These are phyloP conservation scores for Exophiala phaeomuriformis DNA, from an alignment of 2,329 filamentous ascomycete genomes.

Conservation along the genomic window DNA sequence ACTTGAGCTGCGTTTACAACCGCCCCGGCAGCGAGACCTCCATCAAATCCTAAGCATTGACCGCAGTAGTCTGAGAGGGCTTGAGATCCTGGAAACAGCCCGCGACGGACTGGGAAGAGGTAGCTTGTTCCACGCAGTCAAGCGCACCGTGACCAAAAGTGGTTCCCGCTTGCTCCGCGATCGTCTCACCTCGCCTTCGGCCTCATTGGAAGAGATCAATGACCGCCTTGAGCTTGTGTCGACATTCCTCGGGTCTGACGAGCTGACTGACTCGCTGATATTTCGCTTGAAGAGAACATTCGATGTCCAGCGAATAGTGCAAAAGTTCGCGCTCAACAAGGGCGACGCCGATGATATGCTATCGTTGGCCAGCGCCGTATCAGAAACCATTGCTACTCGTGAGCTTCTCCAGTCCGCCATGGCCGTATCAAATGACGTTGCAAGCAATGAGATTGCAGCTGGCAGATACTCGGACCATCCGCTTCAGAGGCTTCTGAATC, in stretches of 20 bases:
- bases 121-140: constrained; percentile 81
- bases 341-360: constrained; percentile 90
- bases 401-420: constrained; percentile 33
- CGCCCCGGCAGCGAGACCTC: constrained; percentile 65
- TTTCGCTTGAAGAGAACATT: constrained; percentile 65
- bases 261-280: constrained; percentile 63
- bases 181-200: constrained; percentile 82
- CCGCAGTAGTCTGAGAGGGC: constrained; percentile 77
- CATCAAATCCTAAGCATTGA: constrained; percentile 84
- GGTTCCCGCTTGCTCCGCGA: constrained; percentile 76
- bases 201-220: constrained; percentile 72
- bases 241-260: constrained; percentile 58
- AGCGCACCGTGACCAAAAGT: constrained; percentile 83
- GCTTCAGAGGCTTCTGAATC: constrained; percentile 41
- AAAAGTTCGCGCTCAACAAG: constrained; percentile 86
- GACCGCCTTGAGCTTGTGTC: constrained; percentile 74
- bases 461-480: background rate
- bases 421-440: constrained; percentile 19
- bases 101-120: constrained; percentile 71
- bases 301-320: constrained; percentile 81
- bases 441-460: constrained; percentile 30
- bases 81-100: constrained; percentile 83
- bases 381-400: constrained; percentile 56
- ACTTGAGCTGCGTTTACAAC: constrained; percentile 70
- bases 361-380: constrained; percentile 74